Evolutionary conservation across 306 rosid genomes (phyloP), one percentile per base, ranked within the genome.

Genomic region (Lathyrus tuberosus): DNA sequence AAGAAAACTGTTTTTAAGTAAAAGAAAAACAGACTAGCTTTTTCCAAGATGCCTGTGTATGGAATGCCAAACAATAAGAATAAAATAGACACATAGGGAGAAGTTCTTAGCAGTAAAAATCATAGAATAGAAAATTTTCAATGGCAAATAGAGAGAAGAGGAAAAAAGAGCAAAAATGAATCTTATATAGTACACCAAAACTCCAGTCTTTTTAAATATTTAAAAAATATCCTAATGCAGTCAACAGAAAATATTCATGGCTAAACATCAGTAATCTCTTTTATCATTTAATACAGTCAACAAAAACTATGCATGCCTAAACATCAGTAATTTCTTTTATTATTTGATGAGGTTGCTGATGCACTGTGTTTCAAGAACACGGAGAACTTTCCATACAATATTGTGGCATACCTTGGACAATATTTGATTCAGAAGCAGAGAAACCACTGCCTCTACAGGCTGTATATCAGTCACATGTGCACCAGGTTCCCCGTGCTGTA

Each of bases 401-500:
- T 43, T 58, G 59, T 14, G 38, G 48, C 86, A 72, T 95, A 95
- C 99, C 86, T 70, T 70, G 14, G 91, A 95, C 81, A 95, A 70
- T 70, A 95, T 91, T 83, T 95, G 89, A 17, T 86, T 75, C 44
- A 95, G 90, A 77, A 91, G 83, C 78, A 86, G 95, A 79, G 97
- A 89, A 75, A 95, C 87, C 76, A 91, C 88, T 70, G 80, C 95
- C 69, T 91, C 91, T 56, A 87, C 96, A 41, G 99, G 96, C 77
- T 86, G 95, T 75, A 95, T 43, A 68, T 91, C 95, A 43, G 85
- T 89, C 75, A 91, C 88, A 11, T 84, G 94, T n/a, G 86, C 89
- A 77, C 99, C 99, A 42, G 99, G 79, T 80, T 95, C 99, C 72
- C 97, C 99, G 68, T 91, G 97, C 99, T 95, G 88, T 69, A 80